Evolutionary conservation across 2,329 filamentous ascomycete species (phyloP).

Genomic region (Lachnellula suecica): DNA sequence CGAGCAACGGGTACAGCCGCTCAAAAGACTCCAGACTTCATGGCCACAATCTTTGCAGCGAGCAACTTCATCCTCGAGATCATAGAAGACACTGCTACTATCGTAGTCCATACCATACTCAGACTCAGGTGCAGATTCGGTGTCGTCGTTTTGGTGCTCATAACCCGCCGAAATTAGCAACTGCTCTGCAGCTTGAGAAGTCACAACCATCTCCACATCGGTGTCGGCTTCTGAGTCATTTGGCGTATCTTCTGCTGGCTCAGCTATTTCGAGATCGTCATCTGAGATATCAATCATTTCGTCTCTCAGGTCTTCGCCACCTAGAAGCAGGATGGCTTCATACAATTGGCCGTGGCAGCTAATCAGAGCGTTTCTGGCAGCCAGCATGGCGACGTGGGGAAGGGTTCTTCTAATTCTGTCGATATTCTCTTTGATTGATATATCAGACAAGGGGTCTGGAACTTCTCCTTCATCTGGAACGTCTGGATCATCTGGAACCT

Average conservation of each 20-base stretch:
- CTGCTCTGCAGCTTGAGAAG: neutral
- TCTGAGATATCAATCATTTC: neutral
- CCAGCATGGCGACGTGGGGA: neutral
- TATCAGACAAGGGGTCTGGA: neutral
- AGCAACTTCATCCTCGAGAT: constrained; percentile 16
- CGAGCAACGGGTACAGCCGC: constrained; percentile 21
- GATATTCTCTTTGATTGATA: neutral
- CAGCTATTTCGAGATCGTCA: neutral
- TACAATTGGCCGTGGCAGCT: neutral
- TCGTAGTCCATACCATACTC: neutral
- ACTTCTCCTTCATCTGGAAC: neutral
- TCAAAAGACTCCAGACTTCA: constrained; percentile 22
- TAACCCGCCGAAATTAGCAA: no score
- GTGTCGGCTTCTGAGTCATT: neutral
- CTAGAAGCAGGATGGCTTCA: neutral
- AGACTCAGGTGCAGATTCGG: no score
- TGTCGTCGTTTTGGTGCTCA: no score
- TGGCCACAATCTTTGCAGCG: constrained; percentile 25
- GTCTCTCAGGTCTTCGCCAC: neutral
- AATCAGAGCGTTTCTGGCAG: neutral
- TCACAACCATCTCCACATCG: neutral
- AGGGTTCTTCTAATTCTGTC: neutral
- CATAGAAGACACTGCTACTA: constrained; percentile 6
- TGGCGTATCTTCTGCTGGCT: neutral
- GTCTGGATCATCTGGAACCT: no score